Conservation (phyloP, 108 stramenopile genomes). For the Nitzschia sp. region DNA sequence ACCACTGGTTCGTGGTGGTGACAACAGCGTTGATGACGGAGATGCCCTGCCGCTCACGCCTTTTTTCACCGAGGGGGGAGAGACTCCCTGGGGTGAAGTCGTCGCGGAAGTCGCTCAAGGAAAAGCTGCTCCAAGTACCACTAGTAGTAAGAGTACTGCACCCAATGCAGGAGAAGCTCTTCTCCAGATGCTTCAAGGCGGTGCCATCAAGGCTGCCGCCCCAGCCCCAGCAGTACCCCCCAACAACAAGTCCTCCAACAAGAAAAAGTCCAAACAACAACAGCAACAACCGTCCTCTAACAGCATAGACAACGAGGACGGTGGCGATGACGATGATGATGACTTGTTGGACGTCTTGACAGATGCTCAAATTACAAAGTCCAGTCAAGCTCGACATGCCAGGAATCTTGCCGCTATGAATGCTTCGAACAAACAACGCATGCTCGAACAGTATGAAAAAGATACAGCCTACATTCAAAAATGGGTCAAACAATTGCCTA, state of each 20-base stretch:
- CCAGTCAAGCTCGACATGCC: conserved; percentile 43
- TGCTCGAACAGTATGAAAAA: conserved; percentile 25
- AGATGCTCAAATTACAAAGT: conserved; percentile 70
- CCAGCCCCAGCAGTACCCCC: neutral
- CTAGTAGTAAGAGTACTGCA: neutral
- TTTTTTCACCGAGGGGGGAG: conserved; percentile 78
- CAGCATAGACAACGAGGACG: conserved; percentile 1
- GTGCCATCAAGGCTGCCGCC: neutral
- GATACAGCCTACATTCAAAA: conserved; percentile 38
- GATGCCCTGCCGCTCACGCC: conserved; percentile 57
- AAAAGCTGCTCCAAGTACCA: neutral
- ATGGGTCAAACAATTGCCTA: conserved; percentile 62
- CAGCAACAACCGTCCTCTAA: too few relatives aligned
- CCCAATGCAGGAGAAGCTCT: conserved; percentile 45
- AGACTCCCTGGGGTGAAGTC: conserved; percentile 80
- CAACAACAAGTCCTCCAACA: neutral
- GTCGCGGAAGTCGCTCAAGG: conserved; percentile 24
- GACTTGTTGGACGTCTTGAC: conserved; percentile 56
- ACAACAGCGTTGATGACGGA: neutral
- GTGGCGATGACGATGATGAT: conserved; percentile 12
- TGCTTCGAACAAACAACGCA: conserved; percentile 2
- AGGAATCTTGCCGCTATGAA: too few relatives aligned
- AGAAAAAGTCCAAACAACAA: neutral
- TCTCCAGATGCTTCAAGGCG: conserved; percentile 38
- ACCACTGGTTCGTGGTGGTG: conserved; percentile 22